Conservation (phyloP, 2,329 filamentous ascomycete genomes). For the Davidsoniella virescens region DNA sequence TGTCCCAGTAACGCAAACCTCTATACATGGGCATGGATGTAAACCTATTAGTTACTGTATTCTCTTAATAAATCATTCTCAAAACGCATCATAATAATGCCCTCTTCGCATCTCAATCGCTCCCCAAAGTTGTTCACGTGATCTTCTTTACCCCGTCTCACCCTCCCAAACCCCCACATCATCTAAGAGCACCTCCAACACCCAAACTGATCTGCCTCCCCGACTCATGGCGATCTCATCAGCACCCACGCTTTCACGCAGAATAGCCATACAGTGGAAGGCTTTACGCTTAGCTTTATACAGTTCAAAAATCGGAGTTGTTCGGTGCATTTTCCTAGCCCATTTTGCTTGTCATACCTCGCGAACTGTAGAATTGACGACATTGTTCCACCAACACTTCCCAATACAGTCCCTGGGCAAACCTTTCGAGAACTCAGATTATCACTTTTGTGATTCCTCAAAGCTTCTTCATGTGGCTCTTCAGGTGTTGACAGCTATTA, state of each 20-base stretch:
- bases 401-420: too few relatives aligned
- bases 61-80: not conserved
- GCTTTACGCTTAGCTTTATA: too few relatives aligned
- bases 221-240: slow-evolving; percentile 16
- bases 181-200: slow-evolving; percentile 36
- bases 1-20: not conserved
- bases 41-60: not conserved
- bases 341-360: too few relatives aligned
- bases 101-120: slow-evolving; percentile 28
- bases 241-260: slow-evolving; percentile 25
- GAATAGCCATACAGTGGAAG: slow-evolving; percentile 19
- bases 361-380: too few relatives aligned
- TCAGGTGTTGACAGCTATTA: too few relatives aligned
- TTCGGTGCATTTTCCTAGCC: too few relatives aligned
- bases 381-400: too few relatives aligned
- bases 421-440: too few relatives aligned
- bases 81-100: slow-evolving; percentile 19
- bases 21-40: not conserved
- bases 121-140: slow-evolving; percentile 38
- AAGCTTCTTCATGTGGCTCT: too few relatives aligned
- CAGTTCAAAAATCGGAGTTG: too few relatives aligned
- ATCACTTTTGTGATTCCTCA: too few relatives aligned
- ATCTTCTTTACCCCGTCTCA: slow-evolving; percentile 17
- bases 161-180: slow-evolving; percentile 30
- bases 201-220: slow-evolving; percentile 21